Evolutionary conservation across 2,329 filamentous ascomycete species (phyloP).

Genomic region (Fusarium virguliforme): DNA sequence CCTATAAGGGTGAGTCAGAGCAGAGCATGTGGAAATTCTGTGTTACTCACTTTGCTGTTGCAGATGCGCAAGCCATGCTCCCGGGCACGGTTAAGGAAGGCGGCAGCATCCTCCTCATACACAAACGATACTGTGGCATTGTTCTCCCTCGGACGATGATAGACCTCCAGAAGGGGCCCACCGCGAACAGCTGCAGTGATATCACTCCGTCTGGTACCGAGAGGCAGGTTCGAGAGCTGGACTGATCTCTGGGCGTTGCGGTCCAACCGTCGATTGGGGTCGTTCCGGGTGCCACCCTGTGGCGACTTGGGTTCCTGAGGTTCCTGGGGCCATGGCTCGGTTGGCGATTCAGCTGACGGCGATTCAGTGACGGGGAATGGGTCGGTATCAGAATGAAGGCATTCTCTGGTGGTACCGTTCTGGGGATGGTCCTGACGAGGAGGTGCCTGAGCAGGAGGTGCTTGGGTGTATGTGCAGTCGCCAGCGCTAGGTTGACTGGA

Average conservation of each 20-base stretch:
- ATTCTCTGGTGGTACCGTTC: background rate
- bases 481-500: background rate
- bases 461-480: background rate
- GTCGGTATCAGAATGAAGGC: background rate
- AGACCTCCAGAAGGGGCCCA: conserved; percentile 79
- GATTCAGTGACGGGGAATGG: background rate
- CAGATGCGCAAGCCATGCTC: conserved; percentile 78
- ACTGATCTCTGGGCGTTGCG: conserved; percentile 70
- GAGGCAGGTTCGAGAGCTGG: conserved; percentile 73
- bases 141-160: conserved; percentile 72
- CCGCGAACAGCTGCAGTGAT: conserved; percentile 77
- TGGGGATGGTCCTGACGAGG: conserved; percentile 7
- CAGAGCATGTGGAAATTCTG: too few relatives aligned
- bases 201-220: conserved; percentile 76
- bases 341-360: background rate
- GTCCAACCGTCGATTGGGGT: conserved; percentile 45
- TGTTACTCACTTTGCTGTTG: conserved; percentile 73
- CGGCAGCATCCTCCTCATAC: conserved; percentile 72
- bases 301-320: background rate
- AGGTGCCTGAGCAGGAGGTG: background rate
- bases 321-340: background rate
- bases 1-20: conserved; percentile 60
- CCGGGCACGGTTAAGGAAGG: conserved; percentile 77
- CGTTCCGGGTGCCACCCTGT: conserved; percentile 5
- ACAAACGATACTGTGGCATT: conserved; percentile 80